Percentiles rank a stretch among this genome's conserved stretches.
Evolutionary conservation across 2,329 filamentous ascomycete species (phyloP).

Genomic region (Colletotrichum navitas): DNA sequence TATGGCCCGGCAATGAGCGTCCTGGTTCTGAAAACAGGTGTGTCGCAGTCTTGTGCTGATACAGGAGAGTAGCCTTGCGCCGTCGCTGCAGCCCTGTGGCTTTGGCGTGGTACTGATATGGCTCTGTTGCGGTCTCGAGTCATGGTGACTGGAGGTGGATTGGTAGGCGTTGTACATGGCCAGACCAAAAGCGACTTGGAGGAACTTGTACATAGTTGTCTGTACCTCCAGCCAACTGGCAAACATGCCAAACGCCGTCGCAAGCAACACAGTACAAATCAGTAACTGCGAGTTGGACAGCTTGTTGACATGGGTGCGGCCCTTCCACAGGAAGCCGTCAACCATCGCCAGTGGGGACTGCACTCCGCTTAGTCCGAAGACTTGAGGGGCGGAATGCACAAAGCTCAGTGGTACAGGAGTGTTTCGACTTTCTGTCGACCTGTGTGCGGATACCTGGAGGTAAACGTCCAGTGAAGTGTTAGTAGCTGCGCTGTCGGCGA

Average conservation of each 20-base stretch:
- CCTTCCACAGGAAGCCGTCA: background rate
- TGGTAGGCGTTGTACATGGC: constrained; percentile 17
- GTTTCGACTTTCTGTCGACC: constrained; percentile 7
- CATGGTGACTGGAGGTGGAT: constrained; percentile 24
- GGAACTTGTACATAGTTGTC: background rate
- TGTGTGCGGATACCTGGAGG: background rate
- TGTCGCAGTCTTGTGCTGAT: constrained; percentile 37
- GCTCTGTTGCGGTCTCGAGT: constrained; percentile 40
- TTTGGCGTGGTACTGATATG: constrained; percentile 34
- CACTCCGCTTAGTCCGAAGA: background rate
- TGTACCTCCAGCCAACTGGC: background rate
- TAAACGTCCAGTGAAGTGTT: background rate
- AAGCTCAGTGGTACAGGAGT: background rate
- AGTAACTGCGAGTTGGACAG: constrained; percentile 11
- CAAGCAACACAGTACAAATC: constrained; percentile 11
- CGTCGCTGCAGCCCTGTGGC: constrained; percentile 31
- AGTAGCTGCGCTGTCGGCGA: background rate
- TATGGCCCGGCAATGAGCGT: background rate
- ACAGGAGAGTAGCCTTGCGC: constrained; percentile 38
- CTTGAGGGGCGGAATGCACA: background rate
- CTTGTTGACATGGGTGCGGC: background rate
- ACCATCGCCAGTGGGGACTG: background rate
- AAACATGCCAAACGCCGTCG: background rate
- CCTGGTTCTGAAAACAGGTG: constrained; percentile 23
- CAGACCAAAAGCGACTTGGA: constrained; percentile 25